Evolutionary conservation across 768 basidiomycete genomes (phyloP), one percentile per base, ranked within the genome.

Genomic region (Auriculariales sp.): DNA sequence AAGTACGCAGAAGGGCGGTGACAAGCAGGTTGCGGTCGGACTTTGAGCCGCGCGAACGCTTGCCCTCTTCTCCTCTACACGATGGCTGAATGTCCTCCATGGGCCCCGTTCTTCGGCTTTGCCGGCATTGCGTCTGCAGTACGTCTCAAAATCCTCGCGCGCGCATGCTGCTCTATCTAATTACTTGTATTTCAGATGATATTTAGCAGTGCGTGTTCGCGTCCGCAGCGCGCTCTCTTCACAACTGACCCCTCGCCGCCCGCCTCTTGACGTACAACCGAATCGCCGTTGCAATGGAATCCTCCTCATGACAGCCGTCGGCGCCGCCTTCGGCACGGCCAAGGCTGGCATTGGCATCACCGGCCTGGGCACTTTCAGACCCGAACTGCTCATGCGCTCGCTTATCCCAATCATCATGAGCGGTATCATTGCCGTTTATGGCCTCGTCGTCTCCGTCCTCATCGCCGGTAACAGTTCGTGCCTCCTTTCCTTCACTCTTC

Each of bases 281-380:
- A 22, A 25, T 49, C 29, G 22, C 45, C 34, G 47, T 30, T 50
- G 28, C 34, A 27, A 49, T 19, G 31, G 28, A 12, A 22, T 12
- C 39, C 5, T 25, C 14, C 46, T n/a, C 34, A 22, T n/a, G 46
- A 53, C 61, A 87, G 93, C 94, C 52, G 69, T 93, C 33, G 95
- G 94, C 53, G 94, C 95, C 54, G 93, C 95, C 2, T 89, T 87
- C 64, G 94, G 94, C 28, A 99, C 94, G 1, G 81, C 92, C 25
- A 99, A 99, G 66, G 77, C 94, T 31, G 95, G 95, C 14, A 95
- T 99, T 57, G 93, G 93, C 22, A 97, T 98, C 60, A 82, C 95
- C 50, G 94, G 95, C 25, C 69, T 98, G 51, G 93, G 92, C 49
- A 79, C 82, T 46, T 93, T 98, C 69, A 81, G 77, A 60, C 95